Evolutionary conservation across 176 grass and related monocot species (phyloP).

Genomic region (Echinochloa phyllopogon): DNA sequence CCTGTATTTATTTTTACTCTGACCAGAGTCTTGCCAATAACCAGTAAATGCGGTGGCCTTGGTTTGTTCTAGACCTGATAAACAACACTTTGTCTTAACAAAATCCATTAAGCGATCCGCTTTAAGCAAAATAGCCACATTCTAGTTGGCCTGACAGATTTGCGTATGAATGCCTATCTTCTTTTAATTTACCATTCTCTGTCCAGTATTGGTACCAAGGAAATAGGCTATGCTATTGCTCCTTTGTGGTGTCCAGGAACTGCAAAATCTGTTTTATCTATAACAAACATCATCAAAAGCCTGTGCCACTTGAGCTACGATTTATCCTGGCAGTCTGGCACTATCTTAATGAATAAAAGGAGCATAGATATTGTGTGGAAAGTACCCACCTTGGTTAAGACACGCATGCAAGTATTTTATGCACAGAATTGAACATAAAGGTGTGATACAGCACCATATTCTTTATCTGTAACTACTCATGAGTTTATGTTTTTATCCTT

Average conservation of each 20-base stretch:
- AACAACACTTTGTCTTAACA: neutral
- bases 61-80: constrained; percentile 5
- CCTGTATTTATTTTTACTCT: neutral
- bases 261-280: neutral
- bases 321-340: neutral
- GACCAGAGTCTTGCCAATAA: neutral
- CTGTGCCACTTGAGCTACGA: neutral
- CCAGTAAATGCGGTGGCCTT: neutral
- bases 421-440: neutral
- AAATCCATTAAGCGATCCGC: neutral
- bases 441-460: neutral
- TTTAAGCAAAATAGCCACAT: constrained; percentile 2
- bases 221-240: neutral
- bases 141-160: constrained; percentile 11
- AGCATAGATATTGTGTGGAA: neutral
- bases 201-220: neutral
- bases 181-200: constrained; percentile 24
- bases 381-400: neutral
- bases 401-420: neutral
- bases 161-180: neutral
- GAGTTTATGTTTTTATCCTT: neutral
- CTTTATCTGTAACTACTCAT: neutral
- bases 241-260: neutral
- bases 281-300: neutral
- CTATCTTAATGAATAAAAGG: neutral